Conservation (phyloP, 805 yeast species). For the Wickerhamiella azyma region DNA sequence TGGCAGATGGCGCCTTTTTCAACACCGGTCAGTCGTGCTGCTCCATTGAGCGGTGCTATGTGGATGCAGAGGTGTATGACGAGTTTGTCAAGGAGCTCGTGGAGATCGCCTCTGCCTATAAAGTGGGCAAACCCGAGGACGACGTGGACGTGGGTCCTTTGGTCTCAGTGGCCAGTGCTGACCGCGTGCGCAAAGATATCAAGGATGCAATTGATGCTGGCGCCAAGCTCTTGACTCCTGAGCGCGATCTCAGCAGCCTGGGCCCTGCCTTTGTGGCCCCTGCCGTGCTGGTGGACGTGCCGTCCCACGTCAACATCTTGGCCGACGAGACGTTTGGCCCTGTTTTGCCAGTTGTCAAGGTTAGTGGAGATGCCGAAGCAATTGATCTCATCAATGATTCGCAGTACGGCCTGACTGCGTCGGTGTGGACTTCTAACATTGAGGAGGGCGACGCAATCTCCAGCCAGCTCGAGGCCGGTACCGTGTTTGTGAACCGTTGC, state of each 20-base stretch:
- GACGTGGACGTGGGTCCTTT: conserved; percentile 58
- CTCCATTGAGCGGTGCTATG: conserved; percentile 80
- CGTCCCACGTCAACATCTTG: conserved; percentile 51
- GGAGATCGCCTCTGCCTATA: conserved; percentile 35
- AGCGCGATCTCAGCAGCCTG: conserved; percentile 64
- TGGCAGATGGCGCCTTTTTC: conserved; percentile 65
- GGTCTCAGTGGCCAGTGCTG: conserved; percentile 38
- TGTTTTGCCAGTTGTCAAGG: conserved; percentile 62
- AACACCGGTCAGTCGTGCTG: conserved; percentile 91
- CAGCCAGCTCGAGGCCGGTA: conserved; percentile 45
- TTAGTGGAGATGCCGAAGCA: conserved; percentile 60
- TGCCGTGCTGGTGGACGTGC: conserved; percentile 67
- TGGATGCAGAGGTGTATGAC: conserved; percentile 46
- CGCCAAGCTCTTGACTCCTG: conserved; percentile 40
- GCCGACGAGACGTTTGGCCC: conserved; percentile 86
- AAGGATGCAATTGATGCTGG: conserved; percentile 39
- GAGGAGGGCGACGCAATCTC: conserved; percentile 57
- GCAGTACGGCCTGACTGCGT: conserved; percentile 77
- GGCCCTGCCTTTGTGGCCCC: conserved; percentile 62
- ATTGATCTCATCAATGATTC: conserved; percentile 62
- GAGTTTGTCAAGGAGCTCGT: conserved; percentile 46
- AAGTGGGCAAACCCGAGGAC: conserved; percentile 71
- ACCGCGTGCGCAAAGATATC: conserved; percentile 33
- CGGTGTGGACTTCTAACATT: conserved; percentile 60
- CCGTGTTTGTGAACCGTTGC: conserved; percentile 50